These are phyloP conservation scores for Protomyces gravidus DNA, from an alignment of 1,139 yeast species.

Conservation along the genomic window DNA sequence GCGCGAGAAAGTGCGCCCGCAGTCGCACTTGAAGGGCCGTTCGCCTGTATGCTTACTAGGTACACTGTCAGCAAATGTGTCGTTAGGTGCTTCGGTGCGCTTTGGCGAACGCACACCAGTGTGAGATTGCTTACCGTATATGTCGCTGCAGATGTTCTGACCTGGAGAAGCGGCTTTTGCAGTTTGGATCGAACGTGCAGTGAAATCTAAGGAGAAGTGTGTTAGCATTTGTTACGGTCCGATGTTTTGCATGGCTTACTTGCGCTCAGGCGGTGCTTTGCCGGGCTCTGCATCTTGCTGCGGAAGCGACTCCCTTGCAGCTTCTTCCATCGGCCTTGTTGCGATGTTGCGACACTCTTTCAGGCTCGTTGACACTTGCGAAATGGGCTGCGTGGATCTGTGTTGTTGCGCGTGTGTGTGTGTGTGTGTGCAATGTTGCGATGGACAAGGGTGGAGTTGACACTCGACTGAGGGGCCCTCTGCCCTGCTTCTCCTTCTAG, in stretches of 20 bases:
- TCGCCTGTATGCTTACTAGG: conserved; percentile 90
- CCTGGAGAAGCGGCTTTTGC: conserved; percentile 81
- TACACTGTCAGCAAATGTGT: too few relatives aligned
- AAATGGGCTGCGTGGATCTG: too few relatives aligned
- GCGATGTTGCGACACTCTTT: too few relatives aligned
- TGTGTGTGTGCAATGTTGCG: too few relatives aligned
- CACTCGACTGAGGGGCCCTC: too few relatives aligned
- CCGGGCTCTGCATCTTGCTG: background rate
- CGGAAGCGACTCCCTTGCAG: background rate
- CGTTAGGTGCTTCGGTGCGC: background rate
- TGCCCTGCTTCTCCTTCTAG: too few relatives aligned
- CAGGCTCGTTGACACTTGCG: too few relatives aligned
- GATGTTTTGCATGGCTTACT: background rate
- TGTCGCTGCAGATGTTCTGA: conserved; percentile 91
- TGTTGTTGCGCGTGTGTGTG: too few relatives aligned
- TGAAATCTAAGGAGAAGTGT: conserved; percentile 72
- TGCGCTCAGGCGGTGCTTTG: conserved; percentile 1
- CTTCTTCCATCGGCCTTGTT: too few relatives aligned
- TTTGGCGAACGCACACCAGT: too few relatives aligned
- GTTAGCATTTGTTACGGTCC: too few relatives aligned
- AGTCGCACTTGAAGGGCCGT: conserved; percentile 85
- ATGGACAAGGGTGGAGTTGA: too few relatives aligned
- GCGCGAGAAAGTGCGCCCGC: conserved; percentile 74
- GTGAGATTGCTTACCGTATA: conserved; percentile 46
- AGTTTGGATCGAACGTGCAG: conserved; percentile 50